Evolutionary conservation across 148 eudicot species (phyloP).

Genomic region (Camellia granthamiana): DNA sequence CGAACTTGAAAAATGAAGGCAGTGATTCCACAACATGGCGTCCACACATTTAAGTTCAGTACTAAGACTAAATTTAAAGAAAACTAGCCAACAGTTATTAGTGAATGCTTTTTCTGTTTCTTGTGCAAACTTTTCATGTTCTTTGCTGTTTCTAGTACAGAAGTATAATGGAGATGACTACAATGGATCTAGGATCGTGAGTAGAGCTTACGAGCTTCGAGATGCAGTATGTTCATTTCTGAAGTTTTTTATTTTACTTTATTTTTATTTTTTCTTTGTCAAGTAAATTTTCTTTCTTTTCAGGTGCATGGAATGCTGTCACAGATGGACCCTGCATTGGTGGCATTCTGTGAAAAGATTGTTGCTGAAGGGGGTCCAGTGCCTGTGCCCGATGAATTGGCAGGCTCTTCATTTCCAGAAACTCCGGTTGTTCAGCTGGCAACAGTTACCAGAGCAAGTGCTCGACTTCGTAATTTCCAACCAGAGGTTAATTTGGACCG

Average conservation of each 20-base stretch:
- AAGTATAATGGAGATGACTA: conserved; percentile 94
- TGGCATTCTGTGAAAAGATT: conserved; percentile 89
- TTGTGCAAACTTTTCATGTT: conserved; percentile 2
- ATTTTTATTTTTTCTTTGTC: neutral
- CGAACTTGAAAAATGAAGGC: neutral
- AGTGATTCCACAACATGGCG: neutral
- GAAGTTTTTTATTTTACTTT: neutral
- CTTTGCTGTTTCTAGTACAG: conserved; percentile 30
- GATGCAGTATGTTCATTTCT: conserved; percentile 65
- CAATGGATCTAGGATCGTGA: conserved; percentile 97
- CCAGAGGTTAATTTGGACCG: conserved; percentile 87
- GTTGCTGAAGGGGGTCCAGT: conserved; percentile 85
- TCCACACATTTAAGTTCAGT: neutral
- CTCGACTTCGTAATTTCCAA: conserved; percentile 91
- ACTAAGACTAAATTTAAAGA: neutral
- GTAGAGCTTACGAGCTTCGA: conserved; percentile 96
- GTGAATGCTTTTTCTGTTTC: conserved; percentile 7
- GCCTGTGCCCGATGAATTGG: conserved; percentile 68
- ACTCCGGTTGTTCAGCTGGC: conserved; percentile 71
- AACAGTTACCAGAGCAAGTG: conserved; percentile 83
- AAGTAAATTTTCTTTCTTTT: conserved; percentile 15
- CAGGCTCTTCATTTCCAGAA: conserved; percentile 43
- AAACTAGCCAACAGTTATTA: neutral
- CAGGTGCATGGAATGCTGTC: conserved; percentile 98
- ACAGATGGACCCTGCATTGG: conserved; percentile 95